A percentile compares a stretch with the other conserved stretches of the same genome.
These are phyloP conservation scores for Candida smagusa DNA, from an alignment of 1,139 yeast species.

Conservation along the genomic window DNA sequence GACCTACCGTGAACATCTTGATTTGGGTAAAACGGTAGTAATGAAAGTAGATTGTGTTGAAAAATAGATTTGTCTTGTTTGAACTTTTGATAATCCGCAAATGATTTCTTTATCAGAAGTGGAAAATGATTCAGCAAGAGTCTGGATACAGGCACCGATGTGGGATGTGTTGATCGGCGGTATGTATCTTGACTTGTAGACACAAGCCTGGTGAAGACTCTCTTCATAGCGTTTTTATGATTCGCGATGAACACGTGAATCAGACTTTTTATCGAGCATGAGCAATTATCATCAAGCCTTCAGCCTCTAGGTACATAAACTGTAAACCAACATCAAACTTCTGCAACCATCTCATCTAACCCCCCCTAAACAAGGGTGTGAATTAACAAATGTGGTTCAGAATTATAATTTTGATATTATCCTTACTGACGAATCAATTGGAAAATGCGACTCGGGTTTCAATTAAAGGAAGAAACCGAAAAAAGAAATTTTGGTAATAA, in stretches of 20 bases:
- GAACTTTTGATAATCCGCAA: constrained; percentile 41
- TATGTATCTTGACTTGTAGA: constrained; percentile 19
- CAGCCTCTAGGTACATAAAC: no score
- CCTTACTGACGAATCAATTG: not conserved
- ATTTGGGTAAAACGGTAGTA: constrained; percentile 39
- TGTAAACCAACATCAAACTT: no score
- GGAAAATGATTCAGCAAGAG: constrained; percentile 58
- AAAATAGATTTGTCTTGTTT: constrained; percentile 42
- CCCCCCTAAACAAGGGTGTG: no score
- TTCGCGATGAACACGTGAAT: not conserved
- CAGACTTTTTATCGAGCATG: not conserved
- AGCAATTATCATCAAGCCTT: not conserved
- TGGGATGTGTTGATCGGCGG: constrained; percentile 53
- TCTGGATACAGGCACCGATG: constrained; percentile 56
- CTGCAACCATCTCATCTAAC: no score
- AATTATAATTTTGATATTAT: no score
- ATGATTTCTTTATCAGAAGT: constrained; percentile 47
- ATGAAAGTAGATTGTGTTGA: constrained; percentile 50
- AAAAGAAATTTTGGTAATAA: no score
- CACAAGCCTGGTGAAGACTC: constrained; percentile 3
- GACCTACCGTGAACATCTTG: constrained; percentile 29
- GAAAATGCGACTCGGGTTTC: not conserved
- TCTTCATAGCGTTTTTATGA: constrained; percentile 2
- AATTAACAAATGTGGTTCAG: no score
- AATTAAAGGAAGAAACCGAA: no score